Conservation (phyloP, 2,329 filamentous ascomycete genomes). For the Diaporthe citrichinensis region DNA sequence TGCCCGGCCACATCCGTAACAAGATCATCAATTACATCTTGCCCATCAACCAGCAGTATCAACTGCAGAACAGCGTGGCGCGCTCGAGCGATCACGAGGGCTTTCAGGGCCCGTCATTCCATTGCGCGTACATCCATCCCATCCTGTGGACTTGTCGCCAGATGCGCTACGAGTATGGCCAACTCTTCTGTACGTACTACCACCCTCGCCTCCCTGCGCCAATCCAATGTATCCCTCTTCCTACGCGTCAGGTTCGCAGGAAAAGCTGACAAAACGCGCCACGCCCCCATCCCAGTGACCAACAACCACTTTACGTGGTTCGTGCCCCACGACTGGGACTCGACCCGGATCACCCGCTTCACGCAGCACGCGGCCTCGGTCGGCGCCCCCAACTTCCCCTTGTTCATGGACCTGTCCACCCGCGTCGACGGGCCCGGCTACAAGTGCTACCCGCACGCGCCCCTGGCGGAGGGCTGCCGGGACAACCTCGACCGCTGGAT, state of each 20-base stretch:
- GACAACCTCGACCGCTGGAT: neutral
- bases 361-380: conserved; percentile 18
- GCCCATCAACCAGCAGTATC: neutral
- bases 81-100: neutral
- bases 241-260: neutral
- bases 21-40: conserved; percentile 7
- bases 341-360: neutral
- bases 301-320: conserved; percentile 3
- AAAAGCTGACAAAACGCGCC: neutral
- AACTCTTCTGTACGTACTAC: neutral
- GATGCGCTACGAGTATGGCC: conserved; percentile 31
- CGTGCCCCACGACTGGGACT: neutral
- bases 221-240: too few relatives aligned
- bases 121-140: neutral
- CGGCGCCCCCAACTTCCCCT: neutral
- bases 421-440: neutral
- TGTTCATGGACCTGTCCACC: neutral
- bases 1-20: neutral
- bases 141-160: conserved; percentile 30
- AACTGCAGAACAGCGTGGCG: neutral
- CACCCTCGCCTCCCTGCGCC: neutral
- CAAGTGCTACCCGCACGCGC: neutral
- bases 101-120: neutral
- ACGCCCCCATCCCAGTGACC: neutral
- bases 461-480: neutral